Percentiles rank a stretch among this genome's conserved stretches.
phyloP scores from a whole-genome alignment of 2,329 filamentous ascomycete species.

The Rutstroemia sp. region DNA sequence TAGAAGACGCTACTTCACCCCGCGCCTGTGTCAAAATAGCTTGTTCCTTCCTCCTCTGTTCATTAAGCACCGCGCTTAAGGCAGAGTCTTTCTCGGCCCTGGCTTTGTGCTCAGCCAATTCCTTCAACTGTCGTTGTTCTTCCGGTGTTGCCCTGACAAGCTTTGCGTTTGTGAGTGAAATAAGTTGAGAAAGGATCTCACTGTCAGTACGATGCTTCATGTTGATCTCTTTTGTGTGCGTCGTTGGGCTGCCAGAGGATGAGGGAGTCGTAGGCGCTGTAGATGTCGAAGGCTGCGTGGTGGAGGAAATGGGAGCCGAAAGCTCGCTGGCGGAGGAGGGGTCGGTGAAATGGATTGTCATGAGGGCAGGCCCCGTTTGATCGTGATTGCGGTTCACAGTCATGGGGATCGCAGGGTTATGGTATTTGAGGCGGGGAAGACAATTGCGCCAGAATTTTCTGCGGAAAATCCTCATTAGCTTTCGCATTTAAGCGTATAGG shows the following conservation, averaged over 20 bases:
- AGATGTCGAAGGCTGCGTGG: conserved; percentile 36
- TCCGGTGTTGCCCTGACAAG: conserved; percentile 48
- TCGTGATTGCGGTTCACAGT: conserved; percentile 63
- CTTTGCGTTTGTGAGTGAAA: conserved; percentile 54
- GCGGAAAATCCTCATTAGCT: neutral
- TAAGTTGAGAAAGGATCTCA: conserved; percentile 55
- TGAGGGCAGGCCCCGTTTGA: conserved; percentile 47
- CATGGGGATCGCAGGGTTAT: conserved; percentile 83
- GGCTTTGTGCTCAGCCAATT: conserved; percentile 47
- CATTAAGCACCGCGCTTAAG: conserved; percentile 43
- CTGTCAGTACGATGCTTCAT: conserved; percentile 56
- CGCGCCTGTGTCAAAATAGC: conserved; percentile 48
- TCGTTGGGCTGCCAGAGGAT: conserved; percentile 18
- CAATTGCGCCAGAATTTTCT: conserved; percentile 86
- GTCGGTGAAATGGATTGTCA: conserved; percentile 57
- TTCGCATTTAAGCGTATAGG: conserved; percentile 16
- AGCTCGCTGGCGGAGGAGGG: conserved; percentile 9
- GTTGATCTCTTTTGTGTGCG: conserved; percentile 42
- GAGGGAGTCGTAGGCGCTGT: conserved; percentile 19
- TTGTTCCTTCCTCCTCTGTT: conserved; percentile 55
- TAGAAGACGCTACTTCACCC: conserved; percentile 20
- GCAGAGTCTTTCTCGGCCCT: conserved; percentile 47
- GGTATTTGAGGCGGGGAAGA: conserved; percentile 83
- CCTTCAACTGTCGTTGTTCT: conserved; percentile 51
- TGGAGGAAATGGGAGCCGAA: conserved; percentile 2